Conservation (phyloP, 164 flowering plant species). For the Dillenia suffruticosa region DNA sequence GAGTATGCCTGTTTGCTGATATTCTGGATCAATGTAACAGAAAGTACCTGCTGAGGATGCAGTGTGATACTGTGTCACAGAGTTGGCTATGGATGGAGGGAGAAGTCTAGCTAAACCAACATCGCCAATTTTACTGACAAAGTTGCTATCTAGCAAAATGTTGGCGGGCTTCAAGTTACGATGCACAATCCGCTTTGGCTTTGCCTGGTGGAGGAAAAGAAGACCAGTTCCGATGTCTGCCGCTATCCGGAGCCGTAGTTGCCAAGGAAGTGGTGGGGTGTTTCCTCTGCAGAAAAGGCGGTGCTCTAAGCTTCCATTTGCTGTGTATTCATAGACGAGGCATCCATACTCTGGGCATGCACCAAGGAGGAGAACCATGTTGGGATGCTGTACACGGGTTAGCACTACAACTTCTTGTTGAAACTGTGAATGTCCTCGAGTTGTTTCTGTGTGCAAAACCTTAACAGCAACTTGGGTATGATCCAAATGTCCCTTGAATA, state of each 20-base stretch:
- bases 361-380: slow-evolving; percentile 84
- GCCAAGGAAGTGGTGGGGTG: slow-evolving; percentile 56
- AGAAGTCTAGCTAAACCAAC: slow-evolving; percentile 74
- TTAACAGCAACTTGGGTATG: slow-evolving; percentile 73
- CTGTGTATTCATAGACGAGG: slow-evolving; percentile 74
- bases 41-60: slow-evolving; percentile 79
- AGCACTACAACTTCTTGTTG: slow-evolving; percentile 77
- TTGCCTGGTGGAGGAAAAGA: slow-evolving; percentile 73
- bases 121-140: slow-evolving; percentile 67
- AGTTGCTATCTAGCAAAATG: slow-evolving; percentile 64
- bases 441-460: slow-evolving; percentile 75
- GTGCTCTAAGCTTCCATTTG: slow-evolving; percentile 71
- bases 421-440: slow-evolving; percentile 78
- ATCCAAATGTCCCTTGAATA: slow-evolving; percentile 54
- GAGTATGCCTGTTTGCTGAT: slow-evolving; percentile 79
- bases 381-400: slow-evolving; percentile 74
- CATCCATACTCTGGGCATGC: slow-evolving; percentile 79
- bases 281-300: slow-evolving; percentile 51
- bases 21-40: slow-evolving; percentile 79
- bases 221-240: slow-evolving; percentile 68
- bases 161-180: slow-evolving; percentile 71
- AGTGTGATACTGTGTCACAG: slow-evolving; percentile 67
- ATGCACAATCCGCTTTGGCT: slow-evolving; percentile 73
- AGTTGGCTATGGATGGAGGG: slow-evolving; percentile 48
- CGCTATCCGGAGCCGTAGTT: slow-evolving; percentile 52